Evolutionary conservation across 352 stramenopile species (phyloP).

Genomic region (Thraustotheca clavata): DNA sequence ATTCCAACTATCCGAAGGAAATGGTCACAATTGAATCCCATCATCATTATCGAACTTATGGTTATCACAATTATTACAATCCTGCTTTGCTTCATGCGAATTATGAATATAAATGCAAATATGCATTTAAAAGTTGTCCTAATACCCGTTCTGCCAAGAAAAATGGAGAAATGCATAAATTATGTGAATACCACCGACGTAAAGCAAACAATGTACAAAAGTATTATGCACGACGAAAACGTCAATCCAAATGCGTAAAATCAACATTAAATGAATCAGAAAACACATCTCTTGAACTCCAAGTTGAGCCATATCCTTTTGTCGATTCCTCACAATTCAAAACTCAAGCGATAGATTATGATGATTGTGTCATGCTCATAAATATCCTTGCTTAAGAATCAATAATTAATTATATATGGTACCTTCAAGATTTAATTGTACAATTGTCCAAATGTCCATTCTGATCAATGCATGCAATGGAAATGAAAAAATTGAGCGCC

Average conservation of each 20-base stretch:
- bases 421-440: no score
- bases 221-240: background rate
- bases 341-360: background rate
- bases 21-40: no score
- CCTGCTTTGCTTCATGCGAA: background rate
- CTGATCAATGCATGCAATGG: no score
- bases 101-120: slow-evolving; percentile 32
- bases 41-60: background rate
- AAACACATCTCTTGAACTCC: background rate
- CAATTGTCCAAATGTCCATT: no score
- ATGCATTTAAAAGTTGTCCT: slow-evolving; percentile 58
- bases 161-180: slow-evolving; percentile 35
- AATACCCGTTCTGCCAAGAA: slow-evolving; percentile 51
- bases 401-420: no score
- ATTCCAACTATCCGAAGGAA: no score
- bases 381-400: background rate
- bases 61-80: background rate
- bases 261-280: background rate
- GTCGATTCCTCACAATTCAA: background rate
- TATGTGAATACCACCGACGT: background rate
- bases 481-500: no score
- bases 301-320: background rate
- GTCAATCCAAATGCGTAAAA: background rate
- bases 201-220: slow-evolving; percentile 9
- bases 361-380: slow-evolving; percentile 5